Base-by-base conservation (phyloP, 78 protist genomes). In the Isochrysis galbana region DNA sequence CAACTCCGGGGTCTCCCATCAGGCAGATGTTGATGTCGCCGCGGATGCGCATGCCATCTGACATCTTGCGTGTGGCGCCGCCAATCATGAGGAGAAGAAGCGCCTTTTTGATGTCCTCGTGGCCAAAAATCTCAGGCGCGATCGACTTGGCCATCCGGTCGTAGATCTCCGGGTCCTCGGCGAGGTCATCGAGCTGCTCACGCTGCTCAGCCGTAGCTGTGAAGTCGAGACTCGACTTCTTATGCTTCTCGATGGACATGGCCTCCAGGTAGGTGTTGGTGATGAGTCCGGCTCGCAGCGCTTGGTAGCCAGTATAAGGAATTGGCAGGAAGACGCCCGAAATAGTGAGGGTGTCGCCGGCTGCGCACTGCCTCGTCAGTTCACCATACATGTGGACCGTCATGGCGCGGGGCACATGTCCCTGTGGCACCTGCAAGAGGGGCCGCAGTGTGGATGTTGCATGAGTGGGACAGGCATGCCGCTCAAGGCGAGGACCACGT, bases 1-100 rank as follows among this genome's bases (percentile, higher is more conserved):
- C 99, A 4, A 99, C 99, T n/a, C 99, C 99, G 3, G 99, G 99
- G 92, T 99, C 99, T 5, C 99, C 99, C 98, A 99, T 96, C 47
- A 99, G 82, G 91, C 97, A 98, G 1, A 99, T 51, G 93, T 99
- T 98, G 84, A 99, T 77, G 94, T 99, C 99, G 45, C 99, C 99
- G 21, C 99, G 89, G 46, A 99, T 98, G 34, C 36, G n/a, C 97
- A 99, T 97, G 45, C 99, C 99, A 87, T 99, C 99, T 17, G 38
- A 26, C 96, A 97, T 54, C 78, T 41, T 19, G 34, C 96, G 91
- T 5, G 92, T 44, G 5, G 38, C 89, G 26, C 98, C 99, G 45
- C 99, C 99, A 34, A 97, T 97, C 93, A 99, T 94, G 44, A 98
- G 91, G 47, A 96, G 94, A n/a, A 98, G 90, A 38, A 99, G 91